These are phyloP conservation scores for Oenanthe sinensis DNA, from an alignment of 129 eudicot species.

Conservation along the genomic window DNA sequence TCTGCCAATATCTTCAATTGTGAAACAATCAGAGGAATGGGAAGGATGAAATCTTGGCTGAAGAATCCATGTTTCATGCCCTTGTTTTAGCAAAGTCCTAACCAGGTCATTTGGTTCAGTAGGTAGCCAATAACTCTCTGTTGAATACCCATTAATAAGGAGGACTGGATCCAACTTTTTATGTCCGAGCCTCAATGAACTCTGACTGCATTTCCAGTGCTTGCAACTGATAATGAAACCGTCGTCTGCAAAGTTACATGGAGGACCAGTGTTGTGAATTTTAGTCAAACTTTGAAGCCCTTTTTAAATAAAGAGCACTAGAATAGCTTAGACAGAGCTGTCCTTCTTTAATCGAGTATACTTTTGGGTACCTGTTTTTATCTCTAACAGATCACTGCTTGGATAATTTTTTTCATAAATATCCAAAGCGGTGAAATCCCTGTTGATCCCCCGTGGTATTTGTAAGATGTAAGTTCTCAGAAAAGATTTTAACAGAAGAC, in stretches of 20 bases:
- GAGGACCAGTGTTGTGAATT: background rate
- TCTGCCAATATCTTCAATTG: slow-evolving; percentile 45
- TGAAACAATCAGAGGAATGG: slow-evolving; percentile 25
- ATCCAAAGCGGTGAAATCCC: slow-evolving; percentile 12
- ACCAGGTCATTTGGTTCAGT: slow-evolving; percentile 43
- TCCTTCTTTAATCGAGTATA: background rate
- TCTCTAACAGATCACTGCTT: slow-evolving; percentile 25
- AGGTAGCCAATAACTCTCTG: slow-evolving; percentile 41
- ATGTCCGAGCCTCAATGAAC: slow-evolving; percentile 6
- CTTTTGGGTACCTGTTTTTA: slow-evolving; percentile 27
- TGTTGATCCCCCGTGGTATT: slow-evolving; percentile 13
- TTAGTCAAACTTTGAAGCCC: background rate
- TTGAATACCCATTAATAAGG: slow-evolving; percentile 39
- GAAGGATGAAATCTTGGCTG: slow-evolving; percentile 34
- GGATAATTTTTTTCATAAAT: slow-evolving; percentile 24
- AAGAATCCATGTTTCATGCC: slow-evolving; percentile 44
- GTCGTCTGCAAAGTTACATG: slow-evolving; percentile 23
- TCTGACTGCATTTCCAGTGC: slow-evolving; percentile 33
- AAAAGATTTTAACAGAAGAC: slow-evolving; percentile 21
- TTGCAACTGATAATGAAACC: slow-evolving; percentile 30
- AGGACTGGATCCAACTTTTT: slow-evolving; percentile 26
- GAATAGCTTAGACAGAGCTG: background rate
- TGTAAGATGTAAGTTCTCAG: slow-evolving; percentile 29
- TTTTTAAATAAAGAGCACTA: background rate
- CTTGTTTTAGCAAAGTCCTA: slow-evolving; percentile 33